Conservation (phyloP, 2,329 filamentous ascomycete species). For the Colletotrichum plurivorum region DNA sequence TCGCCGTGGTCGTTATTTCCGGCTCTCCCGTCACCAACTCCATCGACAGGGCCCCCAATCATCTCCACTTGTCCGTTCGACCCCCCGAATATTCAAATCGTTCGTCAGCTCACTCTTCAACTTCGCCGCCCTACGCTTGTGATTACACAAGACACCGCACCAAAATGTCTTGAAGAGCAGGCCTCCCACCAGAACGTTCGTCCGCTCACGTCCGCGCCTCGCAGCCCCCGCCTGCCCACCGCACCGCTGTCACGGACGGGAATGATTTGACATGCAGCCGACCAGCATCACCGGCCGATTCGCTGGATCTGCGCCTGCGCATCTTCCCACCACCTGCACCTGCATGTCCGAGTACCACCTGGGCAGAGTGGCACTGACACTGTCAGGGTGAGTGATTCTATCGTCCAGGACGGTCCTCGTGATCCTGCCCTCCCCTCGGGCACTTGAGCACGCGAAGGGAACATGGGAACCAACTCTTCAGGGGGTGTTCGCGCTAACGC, state of each 20-base stretch:
- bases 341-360: conserved; percentile 13
- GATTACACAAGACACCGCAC: too few relatives aligned
- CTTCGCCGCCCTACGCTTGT: too few relatives aligned
- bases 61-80: background rate
- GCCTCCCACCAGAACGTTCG: background rate
- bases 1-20: conserved; percentile 15
- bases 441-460: conserved; percentile 7
- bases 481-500: conserved; percentile 35
- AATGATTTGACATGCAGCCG: conserved; percentile 29
- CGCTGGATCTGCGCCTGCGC: conserved; percentile 20
- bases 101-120: conserved; percentile 24
- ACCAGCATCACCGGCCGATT: conserved; percentile 23
- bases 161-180: too few relatives aligned
- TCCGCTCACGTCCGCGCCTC: background rate
- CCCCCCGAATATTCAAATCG: background rate
- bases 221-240: background rate
- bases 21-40: conserved; percentile 7
- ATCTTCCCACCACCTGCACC: conserved; percentile 6
- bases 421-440: conserved; percentile 14
- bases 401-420: conserved; percentile 6
- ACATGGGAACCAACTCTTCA: conserved; percentile 4
- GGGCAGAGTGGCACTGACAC: too few relatives aligned
- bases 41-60: background rate
- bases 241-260: conserved; percentile 27
- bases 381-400: too few relatives aligned